A percentile compares a stretch with the other conserved stretches of the same genome.
These are phyloP conservation scores for Hirsutella minnesotensis DNA, from an alignment of 2,329 filamentous ascomycete genomes.

Conservation along the genomic window DNA sequence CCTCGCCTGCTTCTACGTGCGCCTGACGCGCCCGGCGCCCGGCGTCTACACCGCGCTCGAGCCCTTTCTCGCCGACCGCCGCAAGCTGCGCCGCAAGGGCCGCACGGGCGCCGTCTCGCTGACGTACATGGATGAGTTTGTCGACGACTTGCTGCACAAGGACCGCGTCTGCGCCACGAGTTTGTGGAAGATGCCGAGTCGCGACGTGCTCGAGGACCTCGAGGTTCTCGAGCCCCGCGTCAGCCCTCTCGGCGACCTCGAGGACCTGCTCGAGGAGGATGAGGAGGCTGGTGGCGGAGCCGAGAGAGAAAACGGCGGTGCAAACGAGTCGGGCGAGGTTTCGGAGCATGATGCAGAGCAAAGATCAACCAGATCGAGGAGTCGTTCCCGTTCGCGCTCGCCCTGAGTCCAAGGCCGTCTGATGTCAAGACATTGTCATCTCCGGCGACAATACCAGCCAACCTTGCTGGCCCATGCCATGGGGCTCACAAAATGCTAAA, in stretches of 20 bases:
- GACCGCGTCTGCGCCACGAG: slow-evolving; percentile 85
- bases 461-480: no score
- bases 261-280: slow-evolving; percentile 54
- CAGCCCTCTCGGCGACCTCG: slow-evolving; percentile 71
- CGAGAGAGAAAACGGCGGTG: slow-evolving; percentile 7
- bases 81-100: slow-evolving; percentile 71
- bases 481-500: no score
- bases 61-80: slow-evolving; percentile 66
- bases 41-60: slow-evolving; percentile 74
- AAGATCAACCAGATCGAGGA: slow-evolving; percentile 13
- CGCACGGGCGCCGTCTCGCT: slow-evolving; percentile 51
- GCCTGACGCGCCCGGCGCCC: slow-evolving; percentile 70
- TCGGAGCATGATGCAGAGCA: slow-evolving; percentile 19
- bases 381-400: neutral
- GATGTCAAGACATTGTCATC: no score
- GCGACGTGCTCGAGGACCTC: slow-evolving; percentile 76
- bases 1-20: slow-evolving; percentile 84
- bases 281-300: slow-evolving; percentile 25
- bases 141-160: slow-evolving; percentile 83
- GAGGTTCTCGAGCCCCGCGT: slow-evolving; percentile 76
- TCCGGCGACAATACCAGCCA: no score
- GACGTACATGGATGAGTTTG: slow-evolving; percentile 81
- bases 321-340: slow-evolving; percentile 9
- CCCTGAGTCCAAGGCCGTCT: neutral
- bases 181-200: slow-evolving; percentile 78